phyloP scores from a whole-genome alignment of 306 rosid species.

The Quercus glauca region DNA sequence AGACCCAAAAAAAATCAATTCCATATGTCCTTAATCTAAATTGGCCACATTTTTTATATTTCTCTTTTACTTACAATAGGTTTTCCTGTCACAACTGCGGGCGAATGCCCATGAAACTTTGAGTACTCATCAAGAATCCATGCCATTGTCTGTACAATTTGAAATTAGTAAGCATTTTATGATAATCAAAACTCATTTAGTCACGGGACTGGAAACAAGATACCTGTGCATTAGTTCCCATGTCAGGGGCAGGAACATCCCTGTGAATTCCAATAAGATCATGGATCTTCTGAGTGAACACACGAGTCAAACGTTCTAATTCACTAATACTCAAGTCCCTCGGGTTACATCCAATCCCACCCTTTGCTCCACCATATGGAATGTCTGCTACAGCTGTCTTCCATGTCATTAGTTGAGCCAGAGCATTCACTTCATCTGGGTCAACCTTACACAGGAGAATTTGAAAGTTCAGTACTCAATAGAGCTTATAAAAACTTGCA shows the following conservation, averaged over 20 bases:
- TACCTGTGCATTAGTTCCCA: constrained; percentile 79
- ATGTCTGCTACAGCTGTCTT: constrained; percentile 70
- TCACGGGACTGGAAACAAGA: neutral
- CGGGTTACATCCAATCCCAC: constrained; percentile 77
- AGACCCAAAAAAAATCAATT: neutral
- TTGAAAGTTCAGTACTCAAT: neutral
- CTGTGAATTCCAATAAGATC: constrained; percentile 68
- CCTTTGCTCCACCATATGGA: constrained; percentile 89
- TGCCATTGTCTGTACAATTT: constrained; percentile 64
- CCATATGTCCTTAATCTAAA: neutral
- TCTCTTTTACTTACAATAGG: constrained; percentile 48
- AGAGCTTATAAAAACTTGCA: neutral
- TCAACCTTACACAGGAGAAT: constrained; percentile 53
- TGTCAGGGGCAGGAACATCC: constrained; percentile 82
- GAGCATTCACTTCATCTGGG: constrained; percentile 77
- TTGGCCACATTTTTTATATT: neutral
- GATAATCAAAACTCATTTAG: neutral
- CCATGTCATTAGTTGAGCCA: constrained; percentile 87
- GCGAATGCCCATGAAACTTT: constrained; percentile 77
- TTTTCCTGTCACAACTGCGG: constrained; percentile 76
- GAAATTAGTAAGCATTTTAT: neutral
- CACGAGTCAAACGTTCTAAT: constrained; percentile 76
- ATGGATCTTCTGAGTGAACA: constrained; percentile 77
- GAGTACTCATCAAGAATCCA: constrained; percentile 87
- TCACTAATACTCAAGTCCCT: constrained; percentile 60